Evolutionary conservation across 148 eudicot genomes (phyloP), one percentile per base, ranked within the genome.

Genomic region (Polygonum maritimum): DNA sequence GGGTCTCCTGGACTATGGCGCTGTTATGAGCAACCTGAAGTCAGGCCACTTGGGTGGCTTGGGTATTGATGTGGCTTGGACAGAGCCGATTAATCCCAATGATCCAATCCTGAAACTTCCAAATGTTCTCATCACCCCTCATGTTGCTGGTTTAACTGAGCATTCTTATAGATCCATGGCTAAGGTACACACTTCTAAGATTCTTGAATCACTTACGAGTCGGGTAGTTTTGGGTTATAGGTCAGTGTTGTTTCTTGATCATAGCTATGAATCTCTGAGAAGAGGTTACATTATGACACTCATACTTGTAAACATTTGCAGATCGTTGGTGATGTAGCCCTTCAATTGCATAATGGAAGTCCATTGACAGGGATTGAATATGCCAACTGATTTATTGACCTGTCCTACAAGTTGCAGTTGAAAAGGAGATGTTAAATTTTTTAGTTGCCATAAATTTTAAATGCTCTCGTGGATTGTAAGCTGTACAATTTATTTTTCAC

Each of bases 71-170:
- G 99, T 92, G 67, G 98, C 98, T 70, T 96, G 99, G 98, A 87
- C 84, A 19, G 99, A 96, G 76, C 99, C 99, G 55, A 87, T 96
- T 75, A 89, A 96, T 80, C 97, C 99, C 1, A 84, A 85, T 12
- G 97, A 96, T 81, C 87, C 88, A 19, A 76, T 96, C 77, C 75
- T 96, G 76, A 84, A 91, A 87, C 81, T 86, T 73, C 89, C 91
- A 73, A 96, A 92, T 84, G 98, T 96, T 69, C 78, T 96, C 45
- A 69, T 91, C 80, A 96, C 99, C 38, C 98, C 98, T 40, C 99
- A 96, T 83, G 98, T 96, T 88, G 99, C 93, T 41, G 99, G 97
- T 52, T 92, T 96, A 58, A 89, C 99, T 26, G 91, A 92, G 77
- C 70, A 73, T 76, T 83, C 98, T 36, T 89, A 86, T 69, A 86